Conservation (phyloP, 805 yeast species). For the Candida bentonensis region DNA sequence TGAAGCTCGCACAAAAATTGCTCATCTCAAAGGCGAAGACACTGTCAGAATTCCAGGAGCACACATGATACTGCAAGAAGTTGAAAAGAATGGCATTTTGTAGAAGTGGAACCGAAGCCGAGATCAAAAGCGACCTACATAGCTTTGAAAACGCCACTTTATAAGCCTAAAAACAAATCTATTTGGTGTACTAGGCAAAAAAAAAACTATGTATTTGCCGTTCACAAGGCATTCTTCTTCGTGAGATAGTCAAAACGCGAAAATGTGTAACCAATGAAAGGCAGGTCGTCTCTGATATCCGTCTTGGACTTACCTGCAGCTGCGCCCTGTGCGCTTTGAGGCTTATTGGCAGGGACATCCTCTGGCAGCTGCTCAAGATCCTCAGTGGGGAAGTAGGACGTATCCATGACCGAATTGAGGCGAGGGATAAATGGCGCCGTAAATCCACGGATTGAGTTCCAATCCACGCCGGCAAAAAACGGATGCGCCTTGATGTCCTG, state of each 20-base stretch:
- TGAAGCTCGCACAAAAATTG: slow-evolving; percentile 1
- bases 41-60: not conserved
- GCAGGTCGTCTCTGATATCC: slow-evolving; percentile 69
- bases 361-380: slow-evolving; percentile 92
- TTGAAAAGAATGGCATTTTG: not conserved
- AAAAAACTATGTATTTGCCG: not conserved
- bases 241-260: slow-evolving; percentile 89
- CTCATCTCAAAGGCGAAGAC: not conserved
- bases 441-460: slow-evolving; percentile 77
- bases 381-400: slow-evolving; percentile 95
- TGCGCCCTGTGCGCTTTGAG: slow-evolving; percentile 10
- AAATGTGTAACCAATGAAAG: slow-evolving; percentile 94
- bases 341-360: slow-evolving; percentile 50
- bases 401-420: slow-evolving; percentile 82
- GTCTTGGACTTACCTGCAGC: slow-evolving; percentile 45
- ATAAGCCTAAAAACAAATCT: too few relatives aligned
- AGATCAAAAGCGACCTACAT: too few relatives aligned
- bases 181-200: too few relatives aligned
- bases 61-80: not conserved
- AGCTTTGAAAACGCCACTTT: too few relatives aligned
- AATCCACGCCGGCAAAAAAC: slow-evolving; percentile 89
- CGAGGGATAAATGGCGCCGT: slow-evolving; percentile 92
- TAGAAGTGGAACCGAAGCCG: too few relatives aligned
- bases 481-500: slow-evolving; percentile 84
- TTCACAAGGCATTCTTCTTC: slow-evolving; percentile 22